These are phyloP conservation scores for Aspergillus chevalieri DNA, from an alignment of 2,329 filamentous ascomycete species.

Conservation along the genomic window DNA sequence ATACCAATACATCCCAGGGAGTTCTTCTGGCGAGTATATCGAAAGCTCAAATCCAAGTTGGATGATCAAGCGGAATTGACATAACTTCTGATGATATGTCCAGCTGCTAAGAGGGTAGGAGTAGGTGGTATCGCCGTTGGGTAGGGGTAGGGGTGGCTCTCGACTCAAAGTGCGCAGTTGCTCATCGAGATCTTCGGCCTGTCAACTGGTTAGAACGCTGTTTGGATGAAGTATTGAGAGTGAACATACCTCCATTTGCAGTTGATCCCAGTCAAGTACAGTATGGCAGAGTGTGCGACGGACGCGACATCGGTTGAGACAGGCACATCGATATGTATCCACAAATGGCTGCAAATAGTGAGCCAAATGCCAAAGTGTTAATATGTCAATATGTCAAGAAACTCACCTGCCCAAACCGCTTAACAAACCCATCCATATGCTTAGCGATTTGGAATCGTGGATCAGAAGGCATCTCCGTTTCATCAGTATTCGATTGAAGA, in stretches of 20 bases:
- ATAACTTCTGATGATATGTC: conserved; percentile 86
- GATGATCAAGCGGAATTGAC: conserved; percentile 77
- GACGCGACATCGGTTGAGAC: conserved; percentile 83
- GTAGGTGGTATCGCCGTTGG: conserved; percentile 52
- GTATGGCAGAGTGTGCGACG: conserved; percentile 84
- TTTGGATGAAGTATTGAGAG: neutral
- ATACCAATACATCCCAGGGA: conserved; percentile 87
- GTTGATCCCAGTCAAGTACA: conserved; percentile 72
- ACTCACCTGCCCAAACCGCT: conserved; percentile 45
- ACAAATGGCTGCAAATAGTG: conserved; percentile 62
- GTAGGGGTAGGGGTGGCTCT: conserved; percentile 54
- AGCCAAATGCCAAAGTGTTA: conserved; percentile 1
- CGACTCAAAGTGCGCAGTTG: conserved; percentile 56
- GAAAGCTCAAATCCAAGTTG: conserved; percentile 92
- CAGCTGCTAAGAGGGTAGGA: conserved; percentile 76
- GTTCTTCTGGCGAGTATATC: conserved; percentile 79
- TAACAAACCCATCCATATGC: conserved; percentile 64
- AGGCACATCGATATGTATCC: conserved; percentile 75
- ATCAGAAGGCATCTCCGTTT: conserved; percentile 67
- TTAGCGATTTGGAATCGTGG: conserved; percentile 66
- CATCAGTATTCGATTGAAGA: conserved; percentile 67
- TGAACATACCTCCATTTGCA: conserved; percentile 64
- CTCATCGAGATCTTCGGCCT: conserved; percentile 65
- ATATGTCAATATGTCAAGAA: neutral
- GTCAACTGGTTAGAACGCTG: conserved; percentile 5